Base-by-base conservation (phyloP, 1,139 yeast species). In the Candida dubliniensis region DNA sequence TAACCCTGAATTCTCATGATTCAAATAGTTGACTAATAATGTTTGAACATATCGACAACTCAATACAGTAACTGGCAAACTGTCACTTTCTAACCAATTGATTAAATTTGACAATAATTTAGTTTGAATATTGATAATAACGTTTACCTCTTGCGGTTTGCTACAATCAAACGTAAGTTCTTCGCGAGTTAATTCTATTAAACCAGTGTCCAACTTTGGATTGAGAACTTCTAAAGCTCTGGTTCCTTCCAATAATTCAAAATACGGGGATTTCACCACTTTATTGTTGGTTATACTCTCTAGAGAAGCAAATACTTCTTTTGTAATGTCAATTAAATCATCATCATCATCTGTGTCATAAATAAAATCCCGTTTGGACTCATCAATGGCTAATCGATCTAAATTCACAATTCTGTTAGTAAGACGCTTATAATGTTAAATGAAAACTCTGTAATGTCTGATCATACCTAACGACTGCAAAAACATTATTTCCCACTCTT, bases 181-280 rank as follows among this genome's bases (percentile, higher is more conserved):
- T 4, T 61, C 71, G 1, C 52, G 48, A 2, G 66, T 52, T 31
- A 82, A 58, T 15, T 63, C 49, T 10, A 85, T 74, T 43, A 82
- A 53, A 1, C 84, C 82, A 0, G 93, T 79, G 53, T 86, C 95
- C 38, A 86, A 63, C 47, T 74, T 76, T n/a, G 71, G 65, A 55
- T 84, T 85, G 44, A 75, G 64, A 5, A 81, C 74, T 58, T 86
- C 95, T 43, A 84, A 63, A 0, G 95, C 90, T 53, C 87, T 78
- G 0, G 95, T 84, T 0, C 91, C 91, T 54, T 84, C 88, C 44
- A 85, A 69, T 32, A 85, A 62, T 47, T 82, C 78, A 60, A 84
- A 84, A 32, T 63, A 59, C 0, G 76, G 70, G 2, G 77, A 71
- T 54, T 80, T 79, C 3, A 80, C 74, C 14, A 86, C 81, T 38